Evolutionary conservation across 495 filamentous ascomycete genomes (phyloP).

Genomic region (Gamarada debralockiae): DNA sequence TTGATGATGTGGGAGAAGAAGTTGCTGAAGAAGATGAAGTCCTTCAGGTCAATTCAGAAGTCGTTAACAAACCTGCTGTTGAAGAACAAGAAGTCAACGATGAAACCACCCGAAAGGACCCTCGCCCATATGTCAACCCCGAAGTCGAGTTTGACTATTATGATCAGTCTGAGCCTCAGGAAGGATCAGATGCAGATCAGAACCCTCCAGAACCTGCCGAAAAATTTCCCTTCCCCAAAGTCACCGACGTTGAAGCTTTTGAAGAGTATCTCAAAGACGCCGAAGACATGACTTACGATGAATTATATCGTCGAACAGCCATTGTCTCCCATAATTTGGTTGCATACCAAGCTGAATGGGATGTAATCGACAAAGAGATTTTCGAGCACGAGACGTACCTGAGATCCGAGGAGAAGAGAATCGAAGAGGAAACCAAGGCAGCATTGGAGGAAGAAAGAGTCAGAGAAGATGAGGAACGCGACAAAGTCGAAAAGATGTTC

Average conservation of each 20-base stretch:
- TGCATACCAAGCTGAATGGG: constrained; percentile 16
- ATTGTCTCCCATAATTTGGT: constrained; percentile 3
- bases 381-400: constrained; percentile 1
- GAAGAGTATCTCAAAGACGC: constrained; percentile 11
- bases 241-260: constrained; percentile 15
- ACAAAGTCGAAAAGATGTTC: constrained; percentile 2
- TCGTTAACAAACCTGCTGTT: no score
- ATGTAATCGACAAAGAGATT: constrained; percentile 10
- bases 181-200: background rate
- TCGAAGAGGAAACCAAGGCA: constrained; percentile 4
- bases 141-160: constrained; percentile 10
- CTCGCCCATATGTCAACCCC: constrained; percentile 2
- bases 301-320: constrained; percentile 16
- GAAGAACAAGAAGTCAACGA: no score
- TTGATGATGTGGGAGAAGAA: no score
- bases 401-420: constrained; percentile 2
- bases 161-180: background rate
- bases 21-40: no score
- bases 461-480: constrained; percentile 1
- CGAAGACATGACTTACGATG: constrained; percentile 12
- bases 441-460: background rate
- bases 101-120: background rate
- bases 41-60: no score
- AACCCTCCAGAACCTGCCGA: background rate
- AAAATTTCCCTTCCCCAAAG: constrained; percentile 8